A percentile compares a stretch with the other conserved stretches of the same genome.
Evolutionary conservation across 108 stramenopile species (phyloP).

Genomic region (Nitzschia sp.): DNA sequence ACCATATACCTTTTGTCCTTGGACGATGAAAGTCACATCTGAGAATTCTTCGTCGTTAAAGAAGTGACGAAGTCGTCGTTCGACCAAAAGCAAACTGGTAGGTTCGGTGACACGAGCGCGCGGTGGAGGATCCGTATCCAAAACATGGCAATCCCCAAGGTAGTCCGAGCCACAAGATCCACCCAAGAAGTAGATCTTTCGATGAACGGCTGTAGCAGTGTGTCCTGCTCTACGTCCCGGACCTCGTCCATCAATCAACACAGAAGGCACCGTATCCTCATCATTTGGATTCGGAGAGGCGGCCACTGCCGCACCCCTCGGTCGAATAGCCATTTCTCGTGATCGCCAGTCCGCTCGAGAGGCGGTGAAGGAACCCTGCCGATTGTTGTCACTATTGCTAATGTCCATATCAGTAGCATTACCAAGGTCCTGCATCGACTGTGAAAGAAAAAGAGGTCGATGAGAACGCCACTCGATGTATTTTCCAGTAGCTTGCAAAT

Average conservation of each 20-base stretch:
- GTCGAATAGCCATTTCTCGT: conserved; percentile 41
- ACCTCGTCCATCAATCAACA: conserved; percentile 67
- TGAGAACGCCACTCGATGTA: neutral
- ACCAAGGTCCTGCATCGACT: neutral
- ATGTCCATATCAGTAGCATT: conserved; percentile 18
- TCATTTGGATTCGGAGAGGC: conserved; percentile 84
- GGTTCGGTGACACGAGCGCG: conserved; percentile 64
- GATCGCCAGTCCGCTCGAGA: conserved; percentile 66
- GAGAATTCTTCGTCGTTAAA: conserved; percentile 88
- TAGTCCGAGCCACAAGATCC: conserved; percentile 68
- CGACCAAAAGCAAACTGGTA: conserved; percentile 62
- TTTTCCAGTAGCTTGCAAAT: no score
- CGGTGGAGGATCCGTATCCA: conserved; percentile 90
- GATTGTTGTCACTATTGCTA: conserved; percentile 6
- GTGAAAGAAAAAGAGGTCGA: neutral
- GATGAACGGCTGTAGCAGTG: conserved; percentile 90
- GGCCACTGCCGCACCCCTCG: conserved; percentile 12
- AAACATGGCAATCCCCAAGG: conserved; percentile 83
- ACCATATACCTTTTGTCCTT: conserved; percentile 79
- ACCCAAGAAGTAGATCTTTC: conserved; percentile 83
- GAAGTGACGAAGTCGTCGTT: conserved; percentile 71
- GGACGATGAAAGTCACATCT: conserved; percentile 91
- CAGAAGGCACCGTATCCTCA: conserved; percentile 75
- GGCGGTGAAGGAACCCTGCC: conserved; percentile 11
- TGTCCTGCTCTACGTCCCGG: conserved; percentile 92